Base-by-base conservation (phyloP, 495 filamentous ascomycete species). In the Aspergillus steynii region DNA sequence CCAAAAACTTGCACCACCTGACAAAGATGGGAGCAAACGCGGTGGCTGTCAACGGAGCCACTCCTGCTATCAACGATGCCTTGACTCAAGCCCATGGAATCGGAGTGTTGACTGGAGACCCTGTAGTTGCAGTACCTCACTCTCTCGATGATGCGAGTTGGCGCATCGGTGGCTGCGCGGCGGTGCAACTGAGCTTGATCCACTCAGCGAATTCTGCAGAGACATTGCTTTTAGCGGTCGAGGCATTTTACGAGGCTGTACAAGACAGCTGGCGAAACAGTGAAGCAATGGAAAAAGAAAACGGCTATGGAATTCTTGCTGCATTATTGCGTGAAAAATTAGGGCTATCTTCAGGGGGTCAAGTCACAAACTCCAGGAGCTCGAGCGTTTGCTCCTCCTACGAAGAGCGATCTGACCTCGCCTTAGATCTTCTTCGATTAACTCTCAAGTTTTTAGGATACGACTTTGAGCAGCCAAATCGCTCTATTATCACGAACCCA, bases 221-320 rank as follows among this genome's bases (percentile, higher is more conserved):
- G 49, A 85, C 82, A 32, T 82, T 91, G 42, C 76, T 91, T n/a
- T 82, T 90, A 45, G 88, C 93, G 3, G 87, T 96, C 10, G 85
- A 93, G 63, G 88, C 95, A 55, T 78, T 96, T 49, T 92, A 97
- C 62, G 86, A 89, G 68, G 88, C 88, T 55, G 87, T 96, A 15
- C 86, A 90, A 67, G 87, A 89, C 52, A 97, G 88, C 70, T 99
- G 95, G 95, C 85, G 95, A 64, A 98, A 97, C 64, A 98, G 96
- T 66, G 95, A 99, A 74, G 93, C 94, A 53, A 96, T 99, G 92
- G 95, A 99, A 74, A 87, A 87, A 68, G 93, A 96, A 58, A 96
- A 93, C 67, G 95, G 93, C 10, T 99, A 96, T 70, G 88, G 90
- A 14, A 89, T 97, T n/a, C 78, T 98, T 34, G 90, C 88, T 51